A percentile compares a stretch with the other conserved stretches of the same genome.
phyloP scores from a whole-genome alignment of 441 rosid species.

The Adansonia grandidieri region DNA sequence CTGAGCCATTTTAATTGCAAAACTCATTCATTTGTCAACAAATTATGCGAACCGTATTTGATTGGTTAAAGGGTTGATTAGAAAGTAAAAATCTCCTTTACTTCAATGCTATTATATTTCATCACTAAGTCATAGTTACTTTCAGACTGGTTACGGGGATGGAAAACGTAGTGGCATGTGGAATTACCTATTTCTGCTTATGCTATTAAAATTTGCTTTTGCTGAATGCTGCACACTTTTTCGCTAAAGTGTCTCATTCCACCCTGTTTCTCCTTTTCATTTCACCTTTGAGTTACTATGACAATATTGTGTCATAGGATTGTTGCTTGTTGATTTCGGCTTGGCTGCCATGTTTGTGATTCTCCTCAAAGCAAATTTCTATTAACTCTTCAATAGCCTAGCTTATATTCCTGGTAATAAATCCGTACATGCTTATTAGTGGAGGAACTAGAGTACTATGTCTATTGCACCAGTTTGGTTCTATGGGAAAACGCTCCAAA shows the following conservation, averaged over 20 bases:
- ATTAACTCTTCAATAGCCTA: background rate
- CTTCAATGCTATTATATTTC: background rate
- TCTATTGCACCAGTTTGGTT: background rate
- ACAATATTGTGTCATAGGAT: background rate
- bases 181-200: constrained; percentile 1
- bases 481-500: background rate
- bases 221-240: background rate
- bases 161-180: background rate
- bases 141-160: background rate
- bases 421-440: background rate
- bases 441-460: background rate
- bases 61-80: background rate
- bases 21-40: background rate
- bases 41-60: background rate
- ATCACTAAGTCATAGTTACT: background rate
- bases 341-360: background rate
- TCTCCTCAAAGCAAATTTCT: background rate
- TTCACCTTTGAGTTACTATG: background rate
- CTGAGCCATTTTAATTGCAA: background rate
- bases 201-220: background rate
- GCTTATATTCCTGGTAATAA: background rate
- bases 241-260: background rate
- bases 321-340: background rate
- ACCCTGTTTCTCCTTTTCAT: background rate
- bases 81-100: background rate